Conservation (phyloP, 345 rosid genomes). For the Firmiana major region DNA sequence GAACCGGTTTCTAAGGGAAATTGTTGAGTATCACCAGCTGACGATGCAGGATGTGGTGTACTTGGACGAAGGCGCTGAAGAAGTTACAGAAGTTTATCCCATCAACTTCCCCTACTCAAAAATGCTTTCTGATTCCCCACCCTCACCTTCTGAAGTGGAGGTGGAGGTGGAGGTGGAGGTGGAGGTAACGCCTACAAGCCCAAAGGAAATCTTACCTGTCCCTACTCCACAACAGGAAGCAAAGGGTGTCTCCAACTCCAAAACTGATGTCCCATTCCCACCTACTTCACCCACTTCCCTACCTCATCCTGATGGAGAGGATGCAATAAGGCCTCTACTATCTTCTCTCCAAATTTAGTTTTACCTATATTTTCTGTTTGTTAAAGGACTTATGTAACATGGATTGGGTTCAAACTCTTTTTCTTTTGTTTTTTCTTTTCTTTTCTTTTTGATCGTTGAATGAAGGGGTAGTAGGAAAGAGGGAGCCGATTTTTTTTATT, state of each 20-base stretch:
- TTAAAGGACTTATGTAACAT: slow-evolving; percentile 7
- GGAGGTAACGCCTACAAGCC: slow-evolving; percentile 17
- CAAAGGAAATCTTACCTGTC: slow-evolving; percentile 27
- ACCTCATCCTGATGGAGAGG: slow-evolving; percentile 20
- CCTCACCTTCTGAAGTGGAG: slow-evolving; percentile 33
- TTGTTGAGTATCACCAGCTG: slow-evolving; percentile 91
- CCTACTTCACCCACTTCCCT: slow-evolving; percentile 4
- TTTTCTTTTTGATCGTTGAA: not conserved
- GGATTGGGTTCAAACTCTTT: not conserved
- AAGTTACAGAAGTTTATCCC: slow-evolving; percentile 71
- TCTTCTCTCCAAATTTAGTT: slow-evolving; percentile 18
- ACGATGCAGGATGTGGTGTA: slow-evolving; percentile 97
- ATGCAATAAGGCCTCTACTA: slow-evolving; percentile 19
- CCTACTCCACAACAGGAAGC: slow-evolving; percentile 19
- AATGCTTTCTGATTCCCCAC: slow-evolving; percentile 49
- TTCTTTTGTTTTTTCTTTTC: not conserved
- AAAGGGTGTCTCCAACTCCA: slow-evolving; percentile 9
- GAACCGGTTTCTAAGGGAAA: slow-evolving; percentile 89
- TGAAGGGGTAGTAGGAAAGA: not conserved
- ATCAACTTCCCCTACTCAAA: slow-evolving; percentile 25
- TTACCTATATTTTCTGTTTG: not conserved
- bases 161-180: not conserved
- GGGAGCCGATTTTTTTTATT: not conserved
- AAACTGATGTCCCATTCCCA: slow-evolving; percentile 15
- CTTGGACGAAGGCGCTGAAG: slow-evolving; percentile 82